These are phyloP conservation scores for Aaosphaeria arxii DNA, from an alignment of 2,329 filamentous ascomycete genomes.

Conservation along the genomic window DNA sequence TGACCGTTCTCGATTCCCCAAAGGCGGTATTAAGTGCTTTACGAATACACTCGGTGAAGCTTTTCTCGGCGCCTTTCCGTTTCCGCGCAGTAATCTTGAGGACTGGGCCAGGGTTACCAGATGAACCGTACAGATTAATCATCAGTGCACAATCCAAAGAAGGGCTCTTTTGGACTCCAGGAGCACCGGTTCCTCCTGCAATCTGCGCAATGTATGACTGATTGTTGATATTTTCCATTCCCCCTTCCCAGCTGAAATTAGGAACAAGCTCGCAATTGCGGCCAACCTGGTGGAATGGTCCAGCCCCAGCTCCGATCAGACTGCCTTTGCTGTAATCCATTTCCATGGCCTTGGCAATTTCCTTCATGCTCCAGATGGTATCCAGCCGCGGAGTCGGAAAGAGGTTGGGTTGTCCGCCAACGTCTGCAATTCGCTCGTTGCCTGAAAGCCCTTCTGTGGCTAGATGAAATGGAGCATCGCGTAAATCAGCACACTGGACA, in stretches of 20 bases:
- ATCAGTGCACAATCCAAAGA: conserved; percentile 13
- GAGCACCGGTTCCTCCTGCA: conserved; percentile 2
- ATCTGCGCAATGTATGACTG: conserved; percentile 9
- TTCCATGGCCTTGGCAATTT: conserved; percentile 11
- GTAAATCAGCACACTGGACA: conserved; percentile 37
- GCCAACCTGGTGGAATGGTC: conserved; percentile 12
- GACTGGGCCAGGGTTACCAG: conserved; percentile 7
- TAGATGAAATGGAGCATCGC: conserved; percentile 36
- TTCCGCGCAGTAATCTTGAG: conserved; percentile 10
- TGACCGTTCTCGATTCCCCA: conserved; percentile 7
- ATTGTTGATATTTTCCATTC: conserved; percentile 5
- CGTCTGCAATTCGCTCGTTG: conserved; percentile 39
- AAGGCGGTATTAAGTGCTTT: conserved; percentile 7
- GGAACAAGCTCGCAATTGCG: conserved; percentile 14
- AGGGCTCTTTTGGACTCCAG: conserved; percentile 5
- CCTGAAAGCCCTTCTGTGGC: conserved; percentile 42
- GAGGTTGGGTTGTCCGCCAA: conserved; percentile 41
- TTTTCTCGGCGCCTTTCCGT: conserved; percentile 6
- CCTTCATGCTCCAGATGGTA: conserved; percentile 5
- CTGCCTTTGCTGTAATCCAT: conserved; percentile 8
- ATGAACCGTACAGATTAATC: conserved; percentile 14
- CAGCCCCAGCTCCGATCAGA: conserved; percentile 14
- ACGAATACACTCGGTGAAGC: conserved; percentile 12
- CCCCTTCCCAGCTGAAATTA: conserved; percentile 6
- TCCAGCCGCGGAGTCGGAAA: conserved; percentile 10